Evolutionary conservation across 2,329 filamentous ascomycete genomes (phyloP), one percentile per base, ranked within the genome.

Genomic region (Calonectria pteridis): DNA sequence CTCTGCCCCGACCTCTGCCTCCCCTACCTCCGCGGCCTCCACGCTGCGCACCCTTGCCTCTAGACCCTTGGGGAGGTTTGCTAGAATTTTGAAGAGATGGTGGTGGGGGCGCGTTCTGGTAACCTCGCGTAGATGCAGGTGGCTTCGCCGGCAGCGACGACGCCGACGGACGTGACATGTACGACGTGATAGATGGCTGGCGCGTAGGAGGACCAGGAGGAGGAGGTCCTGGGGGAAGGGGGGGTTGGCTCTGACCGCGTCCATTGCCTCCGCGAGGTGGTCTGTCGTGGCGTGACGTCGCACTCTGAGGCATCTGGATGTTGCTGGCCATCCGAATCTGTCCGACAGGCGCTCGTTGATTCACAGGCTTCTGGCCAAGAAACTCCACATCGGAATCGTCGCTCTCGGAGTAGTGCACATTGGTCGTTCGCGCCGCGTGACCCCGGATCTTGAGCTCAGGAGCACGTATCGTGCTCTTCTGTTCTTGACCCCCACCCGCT

Each of bases 351-450:
- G 75, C 73, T 66, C 75, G 81, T 69, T 81, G 82, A 76, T 83
- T 81, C 16, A 84, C 81, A 40, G 78, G 72, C 37, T 80, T 83
- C 49, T 81, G 80, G 14, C 84, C 83, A 40, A 87, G 81, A 71
- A 88, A 88, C 50, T 87, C 85, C 26, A 84, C 81, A 26, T 88
- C 87, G 10, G 87, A 87, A 65, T 87, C 86, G 55, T 86, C 87
- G 46, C 84, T 86, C 77, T 88, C 87, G n/a, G 86, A 87, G 72
- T 87, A 87, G 76, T 86, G 83, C 69, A 88, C 77, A 68, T 84
- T 82, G 73, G 86, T 84, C 14, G 83, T 83, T 29, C 82, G 81
- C 16, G 82, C 75, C 29, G 83, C 81, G 70, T 82, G 82, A 37
- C 85, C 82, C 40, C 82, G 80, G 65, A 84, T 82, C 76, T 77